Conservation (phyloP, 345 rosid genomes). For the Eucalyptus guilfoylei region DNA sequence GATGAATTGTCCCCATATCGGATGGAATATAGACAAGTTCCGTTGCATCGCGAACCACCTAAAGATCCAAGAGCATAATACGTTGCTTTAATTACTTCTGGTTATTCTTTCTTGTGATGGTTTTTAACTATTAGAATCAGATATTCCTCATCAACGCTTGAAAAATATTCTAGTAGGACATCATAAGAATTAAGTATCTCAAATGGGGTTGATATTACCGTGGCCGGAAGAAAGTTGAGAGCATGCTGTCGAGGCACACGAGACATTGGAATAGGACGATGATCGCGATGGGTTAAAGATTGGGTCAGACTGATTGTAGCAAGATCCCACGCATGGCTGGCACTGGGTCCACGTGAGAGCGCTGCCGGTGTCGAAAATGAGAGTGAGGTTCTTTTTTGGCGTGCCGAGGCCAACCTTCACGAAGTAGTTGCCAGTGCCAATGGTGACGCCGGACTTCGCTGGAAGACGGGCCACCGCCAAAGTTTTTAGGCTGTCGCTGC, state of each 20-base stretch:
- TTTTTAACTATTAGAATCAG: not conserved
- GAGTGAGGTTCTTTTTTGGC: not conserved
- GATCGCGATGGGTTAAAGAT: slow-evolving; percentile 6
- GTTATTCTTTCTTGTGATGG: not conserved
- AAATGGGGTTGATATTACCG: not conserved
- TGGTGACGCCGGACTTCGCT: not conserved
- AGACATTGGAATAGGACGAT: not conserved
- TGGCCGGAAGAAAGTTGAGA: not conserved
- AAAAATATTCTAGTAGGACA: not conserved
- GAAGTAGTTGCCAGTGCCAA: not conserved
- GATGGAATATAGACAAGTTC: not conserved
- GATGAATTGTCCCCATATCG: slow-evolving; percentile 3
- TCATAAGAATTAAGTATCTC: not conserved
- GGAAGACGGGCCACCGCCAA: not conserved
- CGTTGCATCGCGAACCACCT: not conserved
- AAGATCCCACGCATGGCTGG: not conserved
- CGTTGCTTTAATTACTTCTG: not conserved
- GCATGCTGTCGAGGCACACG: not conserved
- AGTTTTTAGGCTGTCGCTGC: not conserved
- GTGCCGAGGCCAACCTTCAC: slow-evolving; percentile 1
- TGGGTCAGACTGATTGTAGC: slow-evolving; percentile 3
- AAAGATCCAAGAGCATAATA: not conserved
- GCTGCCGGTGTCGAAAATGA: slow-evolving; percentile 13
- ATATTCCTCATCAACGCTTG: not conserved
- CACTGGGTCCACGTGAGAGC: slow-evolving; percentile 22